Evolutionary conservation across 805 yeast species (phyloP).

Genomic region (Dipodascopsis uninucleata): DNA sequence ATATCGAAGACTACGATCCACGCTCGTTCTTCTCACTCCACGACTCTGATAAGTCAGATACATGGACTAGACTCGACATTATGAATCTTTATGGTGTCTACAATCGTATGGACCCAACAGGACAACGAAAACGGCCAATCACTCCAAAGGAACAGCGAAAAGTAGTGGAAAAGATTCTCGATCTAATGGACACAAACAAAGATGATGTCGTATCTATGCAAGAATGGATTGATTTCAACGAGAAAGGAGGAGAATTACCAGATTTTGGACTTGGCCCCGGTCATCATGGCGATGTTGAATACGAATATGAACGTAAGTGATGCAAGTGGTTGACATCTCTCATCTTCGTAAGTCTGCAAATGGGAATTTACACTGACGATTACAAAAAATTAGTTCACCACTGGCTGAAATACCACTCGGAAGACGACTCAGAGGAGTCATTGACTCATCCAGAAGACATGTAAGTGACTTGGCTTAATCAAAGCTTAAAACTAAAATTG

Average conservation of each 20-base stretch:
- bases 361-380: not conserved
- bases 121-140: constrained; percentile 43
- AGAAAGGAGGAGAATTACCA: constrained; percentile 70
- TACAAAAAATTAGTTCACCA: constrained; percentile 89
- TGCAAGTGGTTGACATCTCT: too few species aligned
- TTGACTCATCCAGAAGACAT: constrained; percentile 12
- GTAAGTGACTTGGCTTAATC: constrained; percentile 2
- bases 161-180: constrained; percentile 55
- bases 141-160: constrained; percentile 50
- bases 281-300: constrained; percentile 89
- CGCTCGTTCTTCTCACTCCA: constrained; percentile 76
- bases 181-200: constrained; percentile 58
- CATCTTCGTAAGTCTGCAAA: too few species aligned
- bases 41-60: constrained; percentile 52
- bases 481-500: not conserved
- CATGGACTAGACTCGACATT: constrained; percentile 66
- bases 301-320: constrained; percentile 66
- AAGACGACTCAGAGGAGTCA: constrained; percentile 23
- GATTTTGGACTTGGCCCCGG: constrained; percentile 93
- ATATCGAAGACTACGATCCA: constrained; percentile 66
- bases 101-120: constrained; percentile 38
- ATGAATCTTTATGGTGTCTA: constrained; percentile 75
- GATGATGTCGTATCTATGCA: constrained; percentile 63
- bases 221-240: constrained; percentile 65
- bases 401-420: constrained; percentile 63